Conservation (phyloP, 331 rosid genomes). For the Stylosanthes scabra region DNA sequence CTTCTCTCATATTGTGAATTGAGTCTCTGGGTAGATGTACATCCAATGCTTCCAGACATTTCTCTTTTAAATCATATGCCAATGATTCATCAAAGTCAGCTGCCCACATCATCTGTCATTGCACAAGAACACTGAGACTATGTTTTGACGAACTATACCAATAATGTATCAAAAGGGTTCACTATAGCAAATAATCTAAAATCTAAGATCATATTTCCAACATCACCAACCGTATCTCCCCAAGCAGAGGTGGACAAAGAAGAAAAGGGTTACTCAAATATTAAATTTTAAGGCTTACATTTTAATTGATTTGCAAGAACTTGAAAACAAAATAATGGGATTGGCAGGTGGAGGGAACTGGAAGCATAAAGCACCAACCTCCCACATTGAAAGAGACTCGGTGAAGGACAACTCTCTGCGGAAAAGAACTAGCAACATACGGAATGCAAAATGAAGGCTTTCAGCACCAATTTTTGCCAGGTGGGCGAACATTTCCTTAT, state of each 20-base stretch:
- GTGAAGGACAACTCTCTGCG: constrained; percentile 88
- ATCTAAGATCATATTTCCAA: constrained; percentile 18
- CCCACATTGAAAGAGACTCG: constrained; percentile 99
- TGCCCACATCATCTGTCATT: constrained; percentile 97
- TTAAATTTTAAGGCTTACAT: constrained; percentile 6
- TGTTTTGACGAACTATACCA: constrained; percentile 31
- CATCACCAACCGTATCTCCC: constrained; percentile 14
- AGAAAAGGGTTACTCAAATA: constrained; percentile 24
- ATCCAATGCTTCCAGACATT: constrained; percentile 71
- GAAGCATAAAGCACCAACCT: constrained; percentile 64
- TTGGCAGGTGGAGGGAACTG: not conserved
- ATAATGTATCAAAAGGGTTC: constrained; percentile 26
- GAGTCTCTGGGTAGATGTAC: constrained; percentile 69
- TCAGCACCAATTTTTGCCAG: constrained; percentile 91
- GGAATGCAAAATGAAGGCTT: constrained; percentile 96
- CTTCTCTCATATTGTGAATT: constrained; percentile 51
- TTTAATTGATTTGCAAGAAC: constrained; percentile 15
- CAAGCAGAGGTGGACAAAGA: constrained; percentile 2
- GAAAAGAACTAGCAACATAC: constrained; percentile 95
- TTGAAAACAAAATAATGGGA: constrained; percentile 7
- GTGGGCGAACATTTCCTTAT: constrained; percentile 80
- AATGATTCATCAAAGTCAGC: constrained; percentile 90
- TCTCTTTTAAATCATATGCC: constrained; percentile 62
- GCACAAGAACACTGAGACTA: constrained; percentile 29
- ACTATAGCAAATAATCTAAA: constrained; percentile 14